Evolutionary conservation across 2,329 filamentous ascomycete genomes (phyloP), one percentile per base, ranked within the genome.

Genomic region (Sporothrix schenckii): DNA sequence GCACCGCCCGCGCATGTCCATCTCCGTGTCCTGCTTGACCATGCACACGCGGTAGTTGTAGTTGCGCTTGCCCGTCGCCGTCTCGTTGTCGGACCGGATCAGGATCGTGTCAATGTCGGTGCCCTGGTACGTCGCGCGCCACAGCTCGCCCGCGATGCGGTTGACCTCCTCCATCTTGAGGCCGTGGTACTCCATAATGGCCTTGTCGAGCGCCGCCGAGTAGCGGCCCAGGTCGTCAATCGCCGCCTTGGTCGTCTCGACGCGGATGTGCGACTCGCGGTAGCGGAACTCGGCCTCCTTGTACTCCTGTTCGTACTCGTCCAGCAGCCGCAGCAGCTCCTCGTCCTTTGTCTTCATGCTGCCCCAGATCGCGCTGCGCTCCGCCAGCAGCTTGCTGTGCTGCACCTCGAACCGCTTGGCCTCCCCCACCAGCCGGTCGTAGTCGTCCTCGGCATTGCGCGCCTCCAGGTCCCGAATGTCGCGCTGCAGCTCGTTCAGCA

Each of bases 121-220:
- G 74, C 95, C 95, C 78, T 96, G 92, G 81, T 99, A 99, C 1
- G 95, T 97, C 77, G 90, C 91, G 80, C 92, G 92, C 95, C 95
- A 99, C n/a, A 99, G 86, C 79, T 99, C 95, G 74, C 92, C 92
- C 66, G 96, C 91, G 79, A 97, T 97, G 70, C 89, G 87, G 80
- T 99, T 99, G 79, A 99, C 94, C 79, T 99, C 94, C 75, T 95
- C 92, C 95, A 99, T 99, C 84, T 99, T 99, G 78, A 97, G 83
- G 41, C 90, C 87, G 82, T 99, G 95, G 78, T 94, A 99, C 77
- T 92, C 92, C 92, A 99, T 97, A 77, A 99, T 96, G 61, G 95
- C 96, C 77, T 95, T 93, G 83, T 98, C 94, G 14, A 99, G 86
- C 9, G 95, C 95, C 11, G 88, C 85, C 56, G 88, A 86, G 78